phyloP scores from a whole-genome alignment of 73 alveolate species.

The Paramecium caudatum region DNA sequence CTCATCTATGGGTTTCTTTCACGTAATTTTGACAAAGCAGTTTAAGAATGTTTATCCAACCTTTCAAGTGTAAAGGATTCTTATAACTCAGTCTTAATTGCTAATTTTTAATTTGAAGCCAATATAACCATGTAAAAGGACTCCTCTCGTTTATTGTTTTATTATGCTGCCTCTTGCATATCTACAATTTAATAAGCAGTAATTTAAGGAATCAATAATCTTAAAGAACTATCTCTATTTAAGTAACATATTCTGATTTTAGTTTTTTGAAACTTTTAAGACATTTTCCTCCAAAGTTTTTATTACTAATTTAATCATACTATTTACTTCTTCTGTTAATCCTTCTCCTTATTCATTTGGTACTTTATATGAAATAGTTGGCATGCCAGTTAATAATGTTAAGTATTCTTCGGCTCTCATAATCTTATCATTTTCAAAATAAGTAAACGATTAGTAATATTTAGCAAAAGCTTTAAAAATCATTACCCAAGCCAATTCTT shows the following conservation, averaged over 20 bases:
- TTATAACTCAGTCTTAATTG: neutral
- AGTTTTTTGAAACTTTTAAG: conserved; percentile 9
- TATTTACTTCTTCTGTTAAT: neutral
- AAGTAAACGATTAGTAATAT: neutral
- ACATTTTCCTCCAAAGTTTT: neutral
- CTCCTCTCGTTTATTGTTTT: neutral
- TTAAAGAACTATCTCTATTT: neutral
- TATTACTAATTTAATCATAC: neutral
- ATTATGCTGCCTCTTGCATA: neutral
- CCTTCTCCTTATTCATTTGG: conserved; percentile 35
- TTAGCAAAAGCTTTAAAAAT: conserved; percentile 54
- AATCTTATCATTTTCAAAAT: conserved; percentile 32
- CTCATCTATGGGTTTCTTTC: conserved; percentile 17
- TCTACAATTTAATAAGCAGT: conserved; percentile 46
- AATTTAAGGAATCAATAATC: neutral
- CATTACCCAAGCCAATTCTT: conserved; percentile 25
- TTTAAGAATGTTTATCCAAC: neutral
- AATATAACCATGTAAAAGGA: neutral
- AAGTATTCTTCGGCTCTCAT: conserved; percentile 35
- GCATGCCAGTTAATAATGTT: conserved; percentile 41
- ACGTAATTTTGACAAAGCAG: neutral
- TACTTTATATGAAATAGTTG: neutral
- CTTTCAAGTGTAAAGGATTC: neutral
- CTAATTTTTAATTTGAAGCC: neutral
- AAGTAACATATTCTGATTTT: conserved; percentile 44